Percentiles rank a stretch among this genome's conserved stretches.
Evolutionary conservation across 257 asterid genomes (phyloP).

Genomic region (Solanum commersonii): DNA sequence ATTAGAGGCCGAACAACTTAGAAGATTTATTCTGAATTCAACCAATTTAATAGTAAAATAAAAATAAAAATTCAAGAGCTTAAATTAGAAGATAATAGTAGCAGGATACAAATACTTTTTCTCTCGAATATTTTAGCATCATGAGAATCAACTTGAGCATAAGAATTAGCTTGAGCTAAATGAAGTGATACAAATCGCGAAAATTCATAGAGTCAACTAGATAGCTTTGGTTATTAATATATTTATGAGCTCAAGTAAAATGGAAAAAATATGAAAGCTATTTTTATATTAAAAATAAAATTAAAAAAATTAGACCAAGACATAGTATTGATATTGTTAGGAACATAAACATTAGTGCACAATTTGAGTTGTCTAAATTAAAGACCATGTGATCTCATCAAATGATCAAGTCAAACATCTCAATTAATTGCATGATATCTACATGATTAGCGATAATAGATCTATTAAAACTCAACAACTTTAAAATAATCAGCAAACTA

Average conservation of each 20-base stretch:
- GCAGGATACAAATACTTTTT: neutral
- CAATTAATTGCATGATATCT: neutral
- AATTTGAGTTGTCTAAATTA: neutral
- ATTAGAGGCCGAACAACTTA: neutral
- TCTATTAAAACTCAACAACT: neutral
- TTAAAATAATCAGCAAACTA: neutral
- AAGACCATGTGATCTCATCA: neutral
- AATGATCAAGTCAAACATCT: neutral
- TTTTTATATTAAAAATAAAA: too few relatives aligned
- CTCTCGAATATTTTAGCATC: neutral
- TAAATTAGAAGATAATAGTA: neutral
- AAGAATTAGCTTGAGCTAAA: neutral
- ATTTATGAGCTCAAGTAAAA: neutral
- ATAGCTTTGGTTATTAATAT: too few relatives aligned
- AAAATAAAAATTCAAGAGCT: neutral
- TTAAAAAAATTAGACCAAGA: neutral
- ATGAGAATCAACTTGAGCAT: neutral
- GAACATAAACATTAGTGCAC: neutral
- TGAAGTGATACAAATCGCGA: neutral
- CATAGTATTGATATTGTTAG: neutral
- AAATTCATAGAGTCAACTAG: too few relatives aligned
- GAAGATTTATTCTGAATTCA: too few relatives aligned
- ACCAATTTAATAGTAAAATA: too few relatives aligned
- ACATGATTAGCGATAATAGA: neutral
- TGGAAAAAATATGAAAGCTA: neutral